These are phyloP conservation scores for Thraustochytrium striatum DNA, from an alignment of 352 stramenopile species.

Conservation along the genomic window DNA sequence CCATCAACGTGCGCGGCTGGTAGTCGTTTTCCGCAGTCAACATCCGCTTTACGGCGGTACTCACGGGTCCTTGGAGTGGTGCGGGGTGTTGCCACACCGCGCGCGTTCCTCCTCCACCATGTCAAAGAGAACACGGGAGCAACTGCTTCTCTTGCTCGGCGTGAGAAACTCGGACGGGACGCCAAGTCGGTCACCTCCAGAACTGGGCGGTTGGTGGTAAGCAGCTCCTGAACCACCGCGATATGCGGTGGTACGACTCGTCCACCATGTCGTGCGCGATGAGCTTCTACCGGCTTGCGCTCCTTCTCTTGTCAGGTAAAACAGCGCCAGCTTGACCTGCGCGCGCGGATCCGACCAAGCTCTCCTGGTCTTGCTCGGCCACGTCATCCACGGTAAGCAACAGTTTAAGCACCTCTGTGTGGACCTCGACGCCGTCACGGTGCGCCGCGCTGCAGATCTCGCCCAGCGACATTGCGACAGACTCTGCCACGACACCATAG, in stretches of 20 bases:
- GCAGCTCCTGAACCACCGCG: conserved; percentile 10
- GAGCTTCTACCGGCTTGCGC: too few species aligned
- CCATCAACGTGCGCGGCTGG: too few species aligned
- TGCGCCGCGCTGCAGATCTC: conserved; percentile 12
- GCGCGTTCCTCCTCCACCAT: conserved; percentile 11
- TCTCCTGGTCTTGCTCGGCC: conserved; percentile 26
- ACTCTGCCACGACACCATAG: neutral
- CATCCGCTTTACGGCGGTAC: too few species aligned
- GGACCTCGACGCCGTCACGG: neutral
- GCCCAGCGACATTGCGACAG: conserved; percentile 8
- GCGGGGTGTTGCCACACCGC: neutral
- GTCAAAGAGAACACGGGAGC: neutral
- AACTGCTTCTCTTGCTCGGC: neutral
- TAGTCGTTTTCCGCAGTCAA: too few species aligned
- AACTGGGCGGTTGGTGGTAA: conserved; percentile 34
- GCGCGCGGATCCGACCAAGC: conserved; percentile 20
- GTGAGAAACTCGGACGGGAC: conserved; percentile 28
- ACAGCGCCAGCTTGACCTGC: neutral
- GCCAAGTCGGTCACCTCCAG: conserved; percentile 34
- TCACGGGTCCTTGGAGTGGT: too few species aligned
- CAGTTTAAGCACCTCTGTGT: conserved; percentile 38
- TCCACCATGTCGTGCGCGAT: conserved; percentile 17
- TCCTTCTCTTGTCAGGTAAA: conserved; percentile 19
- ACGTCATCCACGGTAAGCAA: conserved; percentile 33
- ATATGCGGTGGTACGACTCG: neutral